These are phyloP conservation scores for Coemansia javaensis DNA, from an alignment of 192 early-diverging fungal genomes.

Conservation along the genomic window DNA sequence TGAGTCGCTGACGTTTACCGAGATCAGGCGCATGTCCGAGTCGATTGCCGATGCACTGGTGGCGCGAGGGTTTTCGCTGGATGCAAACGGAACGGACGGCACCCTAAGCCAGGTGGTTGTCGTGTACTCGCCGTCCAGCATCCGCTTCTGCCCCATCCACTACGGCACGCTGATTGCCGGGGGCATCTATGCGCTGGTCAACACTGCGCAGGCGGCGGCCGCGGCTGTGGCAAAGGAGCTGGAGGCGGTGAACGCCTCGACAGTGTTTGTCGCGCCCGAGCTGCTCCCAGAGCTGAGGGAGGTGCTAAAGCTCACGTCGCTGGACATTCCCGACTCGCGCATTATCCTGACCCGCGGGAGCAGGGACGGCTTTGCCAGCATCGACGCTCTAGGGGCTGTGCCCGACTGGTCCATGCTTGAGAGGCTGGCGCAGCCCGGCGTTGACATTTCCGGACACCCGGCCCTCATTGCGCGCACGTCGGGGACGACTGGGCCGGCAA, in stretches of 20 bases:
- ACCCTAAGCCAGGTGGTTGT: background rate
- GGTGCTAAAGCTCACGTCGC: background rate
- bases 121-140: slow-evolving; percentile 12
- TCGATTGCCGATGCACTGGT: slow-evolving; percentile 10
- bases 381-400: background rate
- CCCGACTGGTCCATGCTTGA: slow-evolving; percentile 29
- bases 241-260: background rate
- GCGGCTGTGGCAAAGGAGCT: no score
- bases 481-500: slow-evolving; percentile 73
- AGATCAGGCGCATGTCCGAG: slow-evolving; percentile 12
- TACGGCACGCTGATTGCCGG: slow-evolving; percentile 31
- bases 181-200: slow-evolving; percentile 14
- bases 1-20: slow-evolving; percentile 7
- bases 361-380: background rate
- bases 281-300: slow-evolving; percentile 10
- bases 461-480: slow-evolving; percentile 65
- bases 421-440: background rate
- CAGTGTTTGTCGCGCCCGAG: slow-evolving; percentile 20
- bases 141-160: slow-evolving; percentile 18
- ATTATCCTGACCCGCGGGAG: slow-evolving; percentile 2
- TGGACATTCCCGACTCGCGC: background rate
- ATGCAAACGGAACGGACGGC: background rate
- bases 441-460: slow-evolving; percentile 1
- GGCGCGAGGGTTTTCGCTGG: slow-evolving; percentile 5
- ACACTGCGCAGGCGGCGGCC: background rate